Base-by-base conservation (phyloP, 2,329 filamentous ascomycete species). In the Botrytis deweyae region DNA sequence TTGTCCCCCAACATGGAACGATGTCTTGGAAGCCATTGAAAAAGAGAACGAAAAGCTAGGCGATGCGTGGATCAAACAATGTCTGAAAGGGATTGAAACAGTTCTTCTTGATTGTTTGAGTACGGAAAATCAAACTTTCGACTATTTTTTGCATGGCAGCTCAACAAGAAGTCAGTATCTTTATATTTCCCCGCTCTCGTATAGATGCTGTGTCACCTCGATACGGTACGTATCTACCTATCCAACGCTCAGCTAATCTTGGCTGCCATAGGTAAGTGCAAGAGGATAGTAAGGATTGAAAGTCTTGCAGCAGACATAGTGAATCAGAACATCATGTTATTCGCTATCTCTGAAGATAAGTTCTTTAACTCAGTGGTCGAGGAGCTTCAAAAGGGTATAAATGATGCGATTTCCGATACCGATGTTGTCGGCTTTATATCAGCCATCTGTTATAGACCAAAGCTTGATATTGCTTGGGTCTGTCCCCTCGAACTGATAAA, bases 341-440 rank as follows among this genome's bases (percentile, higher is more conserved):
- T 83, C 58, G 78, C 80, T 18, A 74, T 77, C 5, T 77, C 55
- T 76, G 66, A 82, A 4, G 76, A 76, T 3, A 76, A 82, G 79
- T 44, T 85, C 84, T 81, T 79, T 83, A 1, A 79, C 78, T 44
- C 76, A 63, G 81, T 84, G 44, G 81, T 85, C 18, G 78, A 80
- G 1, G 80, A 82, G 20, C 85, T 85, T 67, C 80, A 83, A 16
- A 77, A 79, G n/a, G 82, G 85, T 38, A 90, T 96, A 52, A 80
- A 83, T 18, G 82, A 85, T 1, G 87, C 88, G 4, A 85, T 94
- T 40, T 83, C 85, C 0, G 90, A 96, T 79, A 83, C 88, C 0
- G 87, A 90, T 29, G 90, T 97, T 2, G 92, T 89, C 1, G 93
- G 88, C 3, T 97, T 97, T 86, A 96, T 97, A 82, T 93, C 90